Base-by-base conservation (phyloP, 331 rosid species). In the Telfairia occidentalis region DNA sequence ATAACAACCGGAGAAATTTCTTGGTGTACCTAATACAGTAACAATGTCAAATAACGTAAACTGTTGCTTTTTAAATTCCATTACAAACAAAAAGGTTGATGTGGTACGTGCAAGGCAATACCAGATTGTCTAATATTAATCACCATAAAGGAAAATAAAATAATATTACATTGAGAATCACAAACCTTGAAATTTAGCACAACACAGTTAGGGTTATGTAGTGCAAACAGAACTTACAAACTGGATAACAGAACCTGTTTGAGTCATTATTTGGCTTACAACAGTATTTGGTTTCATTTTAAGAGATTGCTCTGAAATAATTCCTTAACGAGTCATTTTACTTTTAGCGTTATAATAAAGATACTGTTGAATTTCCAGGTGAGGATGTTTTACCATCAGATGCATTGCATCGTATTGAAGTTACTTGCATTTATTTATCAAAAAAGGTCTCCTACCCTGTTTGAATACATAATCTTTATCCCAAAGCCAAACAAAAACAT, bases 1-100 rank as follows among this genome's bases (percentile, higher is more conserved):
- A 92, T 30, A 61, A 95, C 91, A 30, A 95, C 32, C 8, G 99
- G 96, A 81, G 97, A 89, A 84, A 92, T 83, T 77, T 95, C 99
- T 80, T 92, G 97, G 58, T 83, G 97, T 57, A 92, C 97, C 99
- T 92, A 90, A 77, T 84, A 83, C 61, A 77, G 42, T 79, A 80
- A 76, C 37, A 29, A 37, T 81, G 46, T 3, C 43, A 18, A 9
- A 42, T 67, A 15, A 71, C n/a, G 55, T 46, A 28, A 45, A 69
- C 7, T 69, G 6, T 21, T 9, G 24, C 32, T 7, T 69, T 69
- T 5, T 23, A 45, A 16, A 15, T 45, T 19, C 37, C 58, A 46
- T 70, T 70, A 30, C 28, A 42, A 73, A 38, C 66, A 34, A 21
- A 32, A 19, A 52, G 65, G 40, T 74, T 38, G 16, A 54, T 0